These are phyloP conservation scores for Eucalyptus regnans DNA, from an alignment of 345 rosid species.

Conservation along the genomic window DNA sequence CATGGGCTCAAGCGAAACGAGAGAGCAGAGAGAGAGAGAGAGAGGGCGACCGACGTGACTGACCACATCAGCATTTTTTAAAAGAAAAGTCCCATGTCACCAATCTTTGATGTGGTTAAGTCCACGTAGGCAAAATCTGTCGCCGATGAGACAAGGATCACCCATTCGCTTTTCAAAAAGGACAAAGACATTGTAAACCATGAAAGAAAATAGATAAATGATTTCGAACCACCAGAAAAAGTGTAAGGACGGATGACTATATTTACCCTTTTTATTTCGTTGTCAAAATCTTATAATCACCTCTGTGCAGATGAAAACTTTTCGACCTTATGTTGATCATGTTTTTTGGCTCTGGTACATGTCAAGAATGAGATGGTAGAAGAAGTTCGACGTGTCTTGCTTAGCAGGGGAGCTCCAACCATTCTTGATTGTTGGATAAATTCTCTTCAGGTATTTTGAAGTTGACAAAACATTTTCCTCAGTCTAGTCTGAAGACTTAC, in stretches of 20 bases:
- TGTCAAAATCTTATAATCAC: not conserved
- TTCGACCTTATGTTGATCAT: no score
- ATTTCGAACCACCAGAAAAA: no score
- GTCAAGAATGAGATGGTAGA: no score
- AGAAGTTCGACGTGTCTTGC: no score
- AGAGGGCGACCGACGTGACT: not conserved
- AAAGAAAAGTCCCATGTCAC: not conserved
- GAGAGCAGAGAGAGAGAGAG: not conserved
- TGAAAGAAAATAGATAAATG: not conserved
- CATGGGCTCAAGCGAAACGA: not conserved
- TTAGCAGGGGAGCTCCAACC: not conserved
- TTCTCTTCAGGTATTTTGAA: no score
- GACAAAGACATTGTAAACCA: not conserved
- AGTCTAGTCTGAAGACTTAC: no score
- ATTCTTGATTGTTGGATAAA: no score
- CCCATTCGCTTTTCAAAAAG: no score
- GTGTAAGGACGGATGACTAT: not conserved
- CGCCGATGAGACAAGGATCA: not conserved
- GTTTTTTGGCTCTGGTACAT: no score
- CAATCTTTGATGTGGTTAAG: not conserved
- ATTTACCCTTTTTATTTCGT: not conserved
- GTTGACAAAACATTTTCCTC: no score
- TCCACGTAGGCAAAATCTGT: not conserved
- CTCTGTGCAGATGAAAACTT: not conserved
- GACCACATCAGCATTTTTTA: not conserved